phyloP scores from a whole-genome alignment of 2,329 filamentous ascomycete genomes.

The Fusarium mexicanum region DNA sequence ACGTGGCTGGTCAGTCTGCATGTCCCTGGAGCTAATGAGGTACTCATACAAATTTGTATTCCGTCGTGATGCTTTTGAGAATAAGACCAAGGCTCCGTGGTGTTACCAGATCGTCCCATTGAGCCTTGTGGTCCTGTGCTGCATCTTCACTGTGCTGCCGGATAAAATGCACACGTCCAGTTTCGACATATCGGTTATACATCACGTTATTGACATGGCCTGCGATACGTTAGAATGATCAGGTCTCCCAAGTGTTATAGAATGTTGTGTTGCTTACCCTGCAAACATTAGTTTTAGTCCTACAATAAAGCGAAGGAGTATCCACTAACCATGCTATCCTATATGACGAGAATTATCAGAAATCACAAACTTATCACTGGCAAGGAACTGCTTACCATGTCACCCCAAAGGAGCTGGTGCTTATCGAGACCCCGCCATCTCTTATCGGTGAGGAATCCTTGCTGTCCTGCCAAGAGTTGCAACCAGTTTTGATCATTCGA shows the following conservation, averaged over 20 bases:
- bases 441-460: constrained; percentile 17
- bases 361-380: too few species aligned
- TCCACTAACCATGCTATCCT: constrained; percentile 29
- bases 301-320: rapidly evolving
- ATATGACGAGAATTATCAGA: not conserved
- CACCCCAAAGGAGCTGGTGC: constrained; percentile 27
- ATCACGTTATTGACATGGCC: constrained; percentile 33
- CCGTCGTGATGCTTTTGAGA: constrained; percentile 28
- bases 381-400: constrained; percentile 14
- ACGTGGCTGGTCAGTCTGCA: not conserved
- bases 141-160: constrained; percentile 16
- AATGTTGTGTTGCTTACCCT: not conserved
- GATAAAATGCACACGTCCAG: constrained; percentile 16
- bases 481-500: constrained; percentile 1
- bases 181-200: constrained; percentile 34
- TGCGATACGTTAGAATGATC: not conserved
- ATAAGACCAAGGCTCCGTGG: constrained; percentile 19
- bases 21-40: rapidly evolving
- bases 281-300: not conserved
- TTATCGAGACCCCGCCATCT: constrained; percentile 22
- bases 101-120: constrained; percentile 21
- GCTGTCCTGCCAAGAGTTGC: constrained; percentile 14
- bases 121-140: not conserved
- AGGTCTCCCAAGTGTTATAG: rapidly evolving
- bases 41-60: constrained; percentile 22